These are phyloP conservation scores for Raphidocelis subcapitata DNA, from an alignment of 139 green algal genomes.

Conservation along the genomic window DNA sequence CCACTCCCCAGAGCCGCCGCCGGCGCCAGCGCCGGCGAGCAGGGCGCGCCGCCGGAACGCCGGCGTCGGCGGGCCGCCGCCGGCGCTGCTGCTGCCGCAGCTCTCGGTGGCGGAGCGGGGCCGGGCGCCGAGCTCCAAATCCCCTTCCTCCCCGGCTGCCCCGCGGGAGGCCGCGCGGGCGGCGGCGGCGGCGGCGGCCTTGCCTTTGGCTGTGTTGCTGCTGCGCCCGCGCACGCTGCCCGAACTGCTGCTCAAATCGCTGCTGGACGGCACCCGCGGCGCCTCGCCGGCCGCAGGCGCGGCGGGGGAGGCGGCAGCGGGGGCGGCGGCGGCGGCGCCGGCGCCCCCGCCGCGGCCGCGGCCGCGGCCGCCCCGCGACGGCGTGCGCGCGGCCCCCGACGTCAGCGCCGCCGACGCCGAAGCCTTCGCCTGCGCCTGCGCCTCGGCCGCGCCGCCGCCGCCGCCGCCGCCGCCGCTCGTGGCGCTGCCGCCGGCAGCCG, in stretches of 20 bases:
- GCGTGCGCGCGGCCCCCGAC: not conserved
- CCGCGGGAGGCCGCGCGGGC: too few species aligned
- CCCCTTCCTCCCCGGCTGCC: too few species aligned
- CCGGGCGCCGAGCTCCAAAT: too few species aligned
- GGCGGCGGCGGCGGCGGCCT: too few species aligned
- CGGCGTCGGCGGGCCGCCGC: too few species aligned
- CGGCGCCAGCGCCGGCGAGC: not conserved
- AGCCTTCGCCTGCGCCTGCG: not conserved
- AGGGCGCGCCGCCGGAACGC: too few species aligned
- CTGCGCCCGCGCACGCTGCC: conserved; percentile 1
- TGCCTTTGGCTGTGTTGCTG: not conserved
- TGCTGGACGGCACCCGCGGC: not conserved
- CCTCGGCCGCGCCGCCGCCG: not conserved
- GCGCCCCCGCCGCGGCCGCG: not conserved
- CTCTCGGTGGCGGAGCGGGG: too few species aligned
- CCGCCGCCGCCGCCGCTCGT: not conserved
- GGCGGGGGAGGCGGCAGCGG: too few species aligned
- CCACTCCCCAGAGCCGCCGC: not conserved
- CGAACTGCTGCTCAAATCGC: not conserved
- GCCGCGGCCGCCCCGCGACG: not conserved
- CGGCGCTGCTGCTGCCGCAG: too few species aligned
- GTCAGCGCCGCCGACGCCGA: not conserved
- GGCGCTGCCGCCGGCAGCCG: not conserved
- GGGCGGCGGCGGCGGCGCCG: too few species aligned
- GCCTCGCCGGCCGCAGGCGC: not conserved